These are phyloP conservation scores for Neopestalotiopsis sp. DNA, from an alignment of 2,329 filamentous ascomycete genomes.

Conservation along the genomic window DNA sequence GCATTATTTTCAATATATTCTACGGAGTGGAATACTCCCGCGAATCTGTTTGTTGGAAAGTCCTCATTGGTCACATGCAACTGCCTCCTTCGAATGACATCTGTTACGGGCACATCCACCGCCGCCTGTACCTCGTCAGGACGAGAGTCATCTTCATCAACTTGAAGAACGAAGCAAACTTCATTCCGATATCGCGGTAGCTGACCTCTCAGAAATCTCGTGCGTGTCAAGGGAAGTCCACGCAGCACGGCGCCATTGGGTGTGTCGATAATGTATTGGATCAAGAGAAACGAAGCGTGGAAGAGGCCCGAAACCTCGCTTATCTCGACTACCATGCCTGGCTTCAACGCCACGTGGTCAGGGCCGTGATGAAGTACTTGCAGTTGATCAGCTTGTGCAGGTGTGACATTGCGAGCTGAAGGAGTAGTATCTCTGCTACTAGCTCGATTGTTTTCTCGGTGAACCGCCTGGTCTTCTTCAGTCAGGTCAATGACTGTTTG, in stretches of 20 bases:
- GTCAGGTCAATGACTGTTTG: slow-evolving; percentile 16
- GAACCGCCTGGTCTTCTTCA: neutral
- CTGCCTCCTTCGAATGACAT: slow-evolving; percentile 29
- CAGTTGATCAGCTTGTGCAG: neutral
- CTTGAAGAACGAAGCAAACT: slow-evolving; percentile 32
- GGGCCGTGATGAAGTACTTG: neutral
- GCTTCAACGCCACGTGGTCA: neutral
- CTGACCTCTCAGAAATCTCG: slow-evolving; percentile 33
- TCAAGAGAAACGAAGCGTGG: slow-evolving; percentile 28
- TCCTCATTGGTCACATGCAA: slow-evolving; percentile 40
- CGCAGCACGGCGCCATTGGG: slow-evolving; percentile 28
- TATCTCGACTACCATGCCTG: slow-evolving; percentile 14
- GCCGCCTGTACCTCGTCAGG: slow-evolving; percentile 31
- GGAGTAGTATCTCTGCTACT: neutral
- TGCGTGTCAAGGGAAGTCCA: slow-evolving; percentile 36
- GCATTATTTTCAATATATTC: slow-evolving; percentile 36
- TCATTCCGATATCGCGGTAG: slow-evolving; percentile 37
- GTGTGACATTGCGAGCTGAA: neutral
- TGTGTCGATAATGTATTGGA: slow-evolving; percentile 29
- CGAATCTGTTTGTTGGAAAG: slow-evolving; percentile 33
- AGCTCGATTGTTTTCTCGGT: neutral
- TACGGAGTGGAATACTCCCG: slow-evolving; percentile 22
- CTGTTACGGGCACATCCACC: slow-evolving; percentile 33
- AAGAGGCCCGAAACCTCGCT: neutral
- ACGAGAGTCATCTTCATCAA: slow-evolving; percentile 32